Evolutionary conservation across 2,329 filamentous ascomycete species (phyloP).

Genomic region (Teratosphaeriaceae sp.): DNA sequence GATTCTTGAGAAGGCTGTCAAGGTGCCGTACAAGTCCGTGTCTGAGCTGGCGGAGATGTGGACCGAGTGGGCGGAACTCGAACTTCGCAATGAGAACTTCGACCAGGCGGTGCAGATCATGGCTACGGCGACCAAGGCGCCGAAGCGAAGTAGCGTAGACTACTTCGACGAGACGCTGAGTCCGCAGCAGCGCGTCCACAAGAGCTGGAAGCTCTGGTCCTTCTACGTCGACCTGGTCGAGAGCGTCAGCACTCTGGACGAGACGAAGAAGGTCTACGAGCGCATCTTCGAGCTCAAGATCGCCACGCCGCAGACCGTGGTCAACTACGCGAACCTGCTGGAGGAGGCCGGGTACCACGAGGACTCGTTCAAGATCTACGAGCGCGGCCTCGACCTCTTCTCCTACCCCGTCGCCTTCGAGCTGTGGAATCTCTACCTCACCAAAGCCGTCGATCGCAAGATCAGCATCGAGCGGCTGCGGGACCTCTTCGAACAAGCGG

Average conservation of each 20-base stretch:
- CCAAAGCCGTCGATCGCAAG: slow-evolving; percentile 92
- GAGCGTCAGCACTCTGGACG: slow-evolving; percentile 82
- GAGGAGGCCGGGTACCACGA: slow-evolving; percentile 95
- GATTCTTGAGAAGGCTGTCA: slow-evolving; percentile 97
- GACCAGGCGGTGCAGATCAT: slow-evolving; percentile 92
- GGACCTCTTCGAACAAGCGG: slow-evolving; percentile 93
- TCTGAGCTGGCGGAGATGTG: slow-evolving; percentile 95
- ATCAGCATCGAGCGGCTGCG: slow-evolving; percentile 90
- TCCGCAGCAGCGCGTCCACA: slow-evolving; percentile 93
- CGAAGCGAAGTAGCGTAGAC: slow-evolving; percentile 95
- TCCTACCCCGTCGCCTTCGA: slow-evolving; percentile 97
- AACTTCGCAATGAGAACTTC: slow-evolving; percentile 91
- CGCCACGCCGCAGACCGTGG: slow-evolving; percentile 94
- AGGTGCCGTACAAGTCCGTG: slow-evolving; percentile 97
- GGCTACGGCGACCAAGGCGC: slow-evolving; percentile 95
- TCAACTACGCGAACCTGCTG: slow-evolving; percentile 94
- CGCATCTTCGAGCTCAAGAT: slow-evolving; percentile 97
- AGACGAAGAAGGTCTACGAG: slow-evolving; percentile 92
- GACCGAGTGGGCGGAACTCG: slow-evolving; percentile 99
- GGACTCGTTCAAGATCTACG: slow-evolving; percentile 95
- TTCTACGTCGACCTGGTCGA: slow-evolving; percentile 98
- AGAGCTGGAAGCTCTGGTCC: slow-evolving; percentile 99
- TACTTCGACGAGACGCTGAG: slow-evolving; percentile 95
- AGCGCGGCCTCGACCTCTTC: slow-evolving; percentile 95
- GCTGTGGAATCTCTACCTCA: slow-evolving; percentile 96